A percentile compares a stretch with the other conserved stretches of the same genome.
phyloP scores from a whole-genome alignment of 2,329 filamentous ascomycete species.

The Chaetomiaceae sp. region DNA sequence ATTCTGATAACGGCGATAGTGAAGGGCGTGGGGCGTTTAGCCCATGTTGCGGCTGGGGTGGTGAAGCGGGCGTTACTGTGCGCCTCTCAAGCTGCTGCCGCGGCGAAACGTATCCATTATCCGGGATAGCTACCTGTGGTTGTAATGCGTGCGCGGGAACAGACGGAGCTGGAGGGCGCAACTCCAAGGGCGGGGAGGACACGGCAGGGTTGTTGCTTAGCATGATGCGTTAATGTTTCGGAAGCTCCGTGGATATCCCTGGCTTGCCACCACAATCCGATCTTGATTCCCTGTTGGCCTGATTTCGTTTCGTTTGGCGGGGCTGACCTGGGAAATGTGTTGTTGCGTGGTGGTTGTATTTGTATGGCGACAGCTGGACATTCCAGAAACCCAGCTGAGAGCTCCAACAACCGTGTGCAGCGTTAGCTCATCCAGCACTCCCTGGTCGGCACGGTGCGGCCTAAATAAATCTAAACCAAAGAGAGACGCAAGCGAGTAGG shows the following conservation, averaged over 20 bases:
- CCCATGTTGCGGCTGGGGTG: conserved; percentile 16
- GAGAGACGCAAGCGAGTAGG: background rate
- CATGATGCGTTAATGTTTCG: conserved; percentile 39
- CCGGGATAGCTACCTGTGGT: conserved; percentile 12
- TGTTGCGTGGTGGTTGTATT: conserved; percentile 1
- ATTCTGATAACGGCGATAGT: conserved; percentile 31
- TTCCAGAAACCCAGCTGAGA: background rate
- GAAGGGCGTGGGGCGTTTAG: conserved; percentile 22
- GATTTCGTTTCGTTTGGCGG: conserved; percentile 16
- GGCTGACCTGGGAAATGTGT: background rate
- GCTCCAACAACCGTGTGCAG: background rate
- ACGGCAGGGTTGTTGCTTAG: conserved; percentile 32
- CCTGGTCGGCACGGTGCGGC: background rate
- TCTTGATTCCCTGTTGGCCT: background rate
- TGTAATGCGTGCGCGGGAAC: conserved; percentile 22
- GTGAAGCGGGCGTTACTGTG: conserved; percentile 16
- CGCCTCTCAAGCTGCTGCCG: conserved; percentile 22
- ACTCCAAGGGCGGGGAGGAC: conserved; percentile 26
- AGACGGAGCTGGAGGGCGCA: conserved; percentile 17
- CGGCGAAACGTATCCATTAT: conserved; percentile 24
- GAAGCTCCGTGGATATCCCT: conserved; percentile 26
- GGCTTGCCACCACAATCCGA: conserved; percentile 9
- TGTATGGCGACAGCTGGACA: conserved; percentile 2
- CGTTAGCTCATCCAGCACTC: background rate
- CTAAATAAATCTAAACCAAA: background rate